A percentile compares a stretch with the other conserved stretches of the same genome.
These are phyloP conservation scores for Biscutella auriculata DNA, from an alignment of 441 rosid species.

Conservation along the genomic window DNA sequence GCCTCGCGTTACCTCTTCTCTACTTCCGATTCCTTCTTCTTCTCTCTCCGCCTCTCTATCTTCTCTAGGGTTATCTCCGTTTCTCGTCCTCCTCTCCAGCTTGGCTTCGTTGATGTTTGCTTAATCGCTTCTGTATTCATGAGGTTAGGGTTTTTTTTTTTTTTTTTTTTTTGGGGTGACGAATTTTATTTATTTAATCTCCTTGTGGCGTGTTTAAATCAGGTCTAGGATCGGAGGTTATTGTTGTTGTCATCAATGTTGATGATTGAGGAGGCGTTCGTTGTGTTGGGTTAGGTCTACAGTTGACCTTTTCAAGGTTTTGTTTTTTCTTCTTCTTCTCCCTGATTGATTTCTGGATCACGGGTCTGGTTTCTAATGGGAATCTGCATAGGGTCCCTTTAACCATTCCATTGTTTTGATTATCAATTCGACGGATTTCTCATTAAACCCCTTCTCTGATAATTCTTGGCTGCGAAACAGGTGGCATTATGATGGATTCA, in stretches of 20 bases:
- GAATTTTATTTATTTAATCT: conserved; percentile 8
- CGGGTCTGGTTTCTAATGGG: conserved; percentile 27
- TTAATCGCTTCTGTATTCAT: conserved; percentile 16
- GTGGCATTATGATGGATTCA: conserved; percentile 16
- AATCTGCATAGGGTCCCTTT: conserved; percentile 11
- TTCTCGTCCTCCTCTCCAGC: neutral
- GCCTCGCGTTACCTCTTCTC: neutral
- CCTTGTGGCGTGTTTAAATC: neutral
- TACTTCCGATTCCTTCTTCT: conserved; percentile 6
- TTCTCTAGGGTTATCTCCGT: neutral
- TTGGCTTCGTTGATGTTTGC: conserved; percentile 26
- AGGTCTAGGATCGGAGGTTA: neutral
- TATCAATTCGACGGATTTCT: conserved; percentile 16
- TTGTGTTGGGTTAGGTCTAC: conserved; percentile 16
- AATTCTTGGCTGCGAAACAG: conserved; percentile 6
- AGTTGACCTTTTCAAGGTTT: conserved; percentile 12
- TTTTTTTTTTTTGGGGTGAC: conserved; percentile 13
- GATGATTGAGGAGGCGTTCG: conserved; percentile 19
- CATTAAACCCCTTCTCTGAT: conserved; percentile 12
- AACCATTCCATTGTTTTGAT: conserved; percentile 15
- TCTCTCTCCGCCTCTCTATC: neutral
- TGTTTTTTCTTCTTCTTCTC: no score
- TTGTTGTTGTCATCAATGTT: conserved; percentile 22
- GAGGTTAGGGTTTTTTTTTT: conserved; percentile 27
- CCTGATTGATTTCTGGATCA: conserved; percentile 16